Base-by-base conservation (phyloP, 768 basidiomycete species). In the Naganishia friedmannii region DNA sequence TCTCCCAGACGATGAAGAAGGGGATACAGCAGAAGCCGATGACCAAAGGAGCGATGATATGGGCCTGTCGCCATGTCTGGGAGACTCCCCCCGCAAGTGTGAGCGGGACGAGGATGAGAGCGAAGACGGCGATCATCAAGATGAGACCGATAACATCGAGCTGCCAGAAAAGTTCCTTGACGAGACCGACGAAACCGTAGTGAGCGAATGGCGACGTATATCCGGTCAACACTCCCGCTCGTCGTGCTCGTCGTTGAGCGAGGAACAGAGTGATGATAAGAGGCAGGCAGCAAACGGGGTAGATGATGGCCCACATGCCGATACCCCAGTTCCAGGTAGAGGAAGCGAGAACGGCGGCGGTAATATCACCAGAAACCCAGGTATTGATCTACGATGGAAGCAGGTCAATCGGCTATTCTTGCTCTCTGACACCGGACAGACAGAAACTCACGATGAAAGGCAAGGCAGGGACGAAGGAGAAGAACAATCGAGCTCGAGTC, bases 21-120 rank as follows among this genome's bases (percentile, higher is more conserved):
- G 78, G 75, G 57, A 80, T 51, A 23, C 72, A 68, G 32, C 74
- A 29, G 53, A 81, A 26, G 17, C 80, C 80, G 56, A 81, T 60
- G 53, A 81, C 79, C 21, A 82, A 70, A 66, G 76, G 79, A 9
- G 74, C 77, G 66, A 80, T 78, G 68, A 78, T 75, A 37, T 75
- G 63, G 9, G 75, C 70, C 12, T 67, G 42, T 1, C 45, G 46
- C 81, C 81, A 82, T 0, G 29, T 34, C 32, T 3, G 2, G 15
- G n/a, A 12, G 0, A 63, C 26, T 15, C 60, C 60, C 53, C 76
- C 76, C 9, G 78, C 81, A 32, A 82, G 73, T 0, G 80, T 78
- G 70, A 82, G 77, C 0, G 81, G 81, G 0, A 81, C 68, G 15
- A 82, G 76, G 73, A 82, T 75, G n/a, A 82, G 63, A 0, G 75